Percentiles rank a stretch among this genome's conserved stretches.
Evolutionary conservation across 441 rosid genomes (phyloP).

Genomic region (Pelargonium australe): DNA sequence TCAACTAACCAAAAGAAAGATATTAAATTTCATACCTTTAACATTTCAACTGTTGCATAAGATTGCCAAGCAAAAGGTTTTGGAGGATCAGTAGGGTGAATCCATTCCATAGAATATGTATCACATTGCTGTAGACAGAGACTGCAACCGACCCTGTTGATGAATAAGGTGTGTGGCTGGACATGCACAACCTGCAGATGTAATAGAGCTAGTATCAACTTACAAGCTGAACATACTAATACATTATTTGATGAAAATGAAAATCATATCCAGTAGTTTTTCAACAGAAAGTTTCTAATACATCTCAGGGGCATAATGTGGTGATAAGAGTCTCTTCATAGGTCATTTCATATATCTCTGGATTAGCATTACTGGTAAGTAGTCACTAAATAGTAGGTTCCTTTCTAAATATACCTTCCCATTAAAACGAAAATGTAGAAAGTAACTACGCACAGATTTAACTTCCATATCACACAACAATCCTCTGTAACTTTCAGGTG

Average conservation of each 20-base stretch:
- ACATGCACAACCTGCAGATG: conserved; percentile 78
- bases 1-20: conserved; percentile 7
- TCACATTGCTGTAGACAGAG: conserved; percentile 84
- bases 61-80: conserved; percentile 74
- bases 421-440: no score
- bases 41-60: conserved; percentile 50
- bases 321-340: no score
- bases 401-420: no score
- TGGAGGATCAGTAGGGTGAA: conserved; percentile 86
- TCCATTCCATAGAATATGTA: conserved; percentile 68
- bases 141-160: conserved; percentile 71
- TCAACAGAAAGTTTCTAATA: no score
- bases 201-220: background rate
- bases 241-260: background rate
- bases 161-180: conserved; percentile 79
- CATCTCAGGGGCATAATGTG: no score
- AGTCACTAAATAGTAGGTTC: no score
- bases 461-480: no score
- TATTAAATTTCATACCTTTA: conserved; percentile 46
- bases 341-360: no score
- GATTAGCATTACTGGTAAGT: no score
- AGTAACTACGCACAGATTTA: no score
- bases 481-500: no score
- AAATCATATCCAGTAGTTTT: background rate
- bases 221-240: background rate